Conservation (phyloP, 306 rosid species). For the Oemleria cerasiformis region DNA sequence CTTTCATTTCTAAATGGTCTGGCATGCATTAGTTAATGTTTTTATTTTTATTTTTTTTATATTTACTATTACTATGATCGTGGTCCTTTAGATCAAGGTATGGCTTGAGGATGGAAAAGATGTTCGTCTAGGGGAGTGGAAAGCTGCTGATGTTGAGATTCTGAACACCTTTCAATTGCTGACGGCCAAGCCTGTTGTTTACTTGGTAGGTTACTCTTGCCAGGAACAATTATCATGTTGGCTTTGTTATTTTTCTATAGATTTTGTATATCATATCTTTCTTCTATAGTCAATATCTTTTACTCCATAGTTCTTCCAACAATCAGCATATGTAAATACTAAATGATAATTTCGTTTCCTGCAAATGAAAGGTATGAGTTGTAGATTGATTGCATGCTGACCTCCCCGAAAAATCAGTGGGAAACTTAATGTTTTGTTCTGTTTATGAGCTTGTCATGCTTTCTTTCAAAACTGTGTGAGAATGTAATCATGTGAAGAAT, state of each 20-base stretch:
- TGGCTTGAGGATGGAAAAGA: slow-evolving; percentile 79
- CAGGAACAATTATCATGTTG: too few species aligned
- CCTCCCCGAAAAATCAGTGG: neutral
- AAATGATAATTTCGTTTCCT: neutral
- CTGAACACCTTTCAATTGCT: slow-evolving; percentile 91
- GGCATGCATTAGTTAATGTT: neutral
- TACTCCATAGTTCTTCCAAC: neutral
- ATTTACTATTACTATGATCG: slow-evolving; percentile 8
- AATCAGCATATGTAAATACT: neutral
- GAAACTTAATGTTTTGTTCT: neutral
- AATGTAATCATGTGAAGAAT: neutral
- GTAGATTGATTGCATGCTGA: neutral
- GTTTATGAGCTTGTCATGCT: neutral
- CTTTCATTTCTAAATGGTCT: neutral
- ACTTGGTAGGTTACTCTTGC: slow-evolving; percentile 51
- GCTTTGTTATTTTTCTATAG: neutral
- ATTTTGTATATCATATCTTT: neutral
- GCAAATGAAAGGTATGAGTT: neutral
- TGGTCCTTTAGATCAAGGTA: slow-evolving; percentile 69
- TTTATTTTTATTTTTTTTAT: neutral
- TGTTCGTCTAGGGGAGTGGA: slow-evolving; percentile 95
- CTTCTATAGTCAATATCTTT: neutral
- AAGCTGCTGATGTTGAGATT: slow-evolving; percentile 88
- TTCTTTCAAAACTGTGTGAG: neutral
- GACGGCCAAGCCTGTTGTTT: slow-evolving; percentile 93